phyloP scores from a whole-genome alignment of 106 monocot species.

The Alisma plantagoaquatica region DNA sequence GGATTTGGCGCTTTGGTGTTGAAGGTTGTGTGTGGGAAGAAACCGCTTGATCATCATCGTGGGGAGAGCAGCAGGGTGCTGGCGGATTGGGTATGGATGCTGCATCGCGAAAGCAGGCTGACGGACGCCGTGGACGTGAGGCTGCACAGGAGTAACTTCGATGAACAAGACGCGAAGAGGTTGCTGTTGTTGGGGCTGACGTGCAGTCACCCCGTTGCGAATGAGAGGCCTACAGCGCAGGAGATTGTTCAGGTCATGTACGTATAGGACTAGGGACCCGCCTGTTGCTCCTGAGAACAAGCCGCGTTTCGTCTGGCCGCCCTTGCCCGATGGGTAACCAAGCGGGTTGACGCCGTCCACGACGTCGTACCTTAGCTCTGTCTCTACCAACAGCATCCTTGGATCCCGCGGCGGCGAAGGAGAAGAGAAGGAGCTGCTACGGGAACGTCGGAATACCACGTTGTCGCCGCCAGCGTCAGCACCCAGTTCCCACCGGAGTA shows the following conservation, averaged over 20 bases:
- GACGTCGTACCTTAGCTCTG: too few relatives aligned
- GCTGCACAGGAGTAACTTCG: background rate
- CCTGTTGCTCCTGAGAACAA: background rate
- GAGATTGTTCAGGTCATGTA: slow-evolving; percentile 7
- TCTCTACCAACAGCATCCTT: too few relatives aligned
- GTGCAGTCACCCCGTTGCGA: slow-evolving; percentile 4
- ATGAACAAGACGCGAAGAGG: slow-evolving; percentile 5
- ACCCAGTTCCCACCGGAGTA: too few relatives aligned
- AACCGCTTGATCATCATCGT: slow-evolving; percentile 23
- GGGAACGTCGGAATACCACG: too few relatives aligned
- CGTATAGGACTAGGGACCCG: too few relatives aligned
- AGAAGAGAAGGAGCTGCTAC: too few relatives aligned
- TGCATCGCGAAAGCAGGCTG: slow-evolving; percentile 1
- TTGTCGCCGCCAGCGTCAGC: too few relatives aligned
- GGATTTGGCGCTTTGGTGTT: slow-evolving; percentile 58
- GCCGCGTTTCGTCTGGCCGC: background rate
- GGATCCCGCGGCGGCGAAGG: too few relatives aligned
- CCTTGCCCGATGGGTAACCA: too few relatives aligned
- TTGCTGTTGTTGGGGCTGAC: slow-evolving; percentile 13
- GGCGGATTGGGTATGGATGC: slow-evolving; percentile 13
- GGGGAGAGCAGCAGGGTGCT: slow-evolving; percentile 37
- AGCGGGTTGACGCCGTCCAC: too few relatives aligned
- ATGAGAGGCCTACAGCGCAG: slow-evolving; percentile 2
- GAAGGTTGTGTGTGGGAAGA: slow-evolving; percentile 52
- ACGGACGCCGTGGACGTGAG: slow-evolving; percentile 3